These are phyloP conservation scores for Coprinopsis cinerea DNA, from an alignment of 768 basidiomycete genomes.

Conservation along the genomic window DNA sequence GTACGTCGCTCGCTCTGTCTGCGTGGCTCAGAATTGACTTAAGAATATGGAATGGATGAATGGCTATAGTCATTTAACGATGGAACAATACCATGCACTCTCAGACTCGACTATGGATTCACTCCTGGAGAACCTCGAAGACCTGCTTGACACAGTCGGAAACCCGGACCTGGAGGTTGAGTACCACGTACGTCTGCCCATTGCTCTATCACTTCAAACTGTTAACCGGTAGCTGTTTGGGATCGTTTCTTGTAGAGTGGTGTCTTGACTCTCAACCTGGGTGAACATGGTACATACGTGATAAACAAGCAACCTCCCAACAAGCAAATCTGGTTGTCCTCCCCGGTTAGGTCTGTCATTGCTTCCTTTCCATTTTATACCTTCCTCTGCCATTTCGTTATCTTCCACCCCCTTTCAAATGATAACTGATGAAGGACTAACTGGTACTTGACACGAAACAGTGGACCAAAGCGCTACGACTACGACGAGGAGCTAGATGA, in stretches of 20 bases:
- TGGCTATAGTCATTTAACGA: conserved; percentile 37
- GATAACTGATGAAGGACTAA: background rate
- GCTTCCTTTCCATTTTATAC: background rate
- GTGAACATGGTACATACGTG: conserved; percentile 79
- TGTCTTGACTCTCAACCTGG: conserved; percentile 80
- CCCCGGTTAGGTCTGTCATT: conserved; percentile 65
- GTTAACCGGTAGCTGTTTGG: too few species aligned
- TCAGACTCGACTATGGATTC: conserved; percentile 76
- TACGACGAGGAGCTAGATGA: conserved; percentile 47
- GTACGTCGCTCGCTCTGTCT: conserved; percentile 25
- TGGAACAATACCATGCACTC: conserved; percentile 61
- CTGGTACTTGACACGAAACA: conserved; percentile 24
- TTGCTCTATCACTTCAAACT: background rate
- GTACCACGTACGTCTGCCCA: conserved; percentile 74
- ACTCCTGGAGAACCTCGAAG: conserved; percentile 71
- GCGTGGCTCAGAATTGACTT: background rate
- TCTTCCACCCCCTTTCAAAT: background rate
- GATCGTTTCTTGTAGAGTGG: conserved; percentile 55
- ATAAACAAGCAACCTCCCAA: conserved; percentile 98
- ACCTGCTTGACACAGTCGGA: conserved; percentile 53
- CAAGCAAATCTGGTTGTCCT: conserved; percentile 95
- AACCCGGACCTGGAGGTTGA: conserved; percentile 73
- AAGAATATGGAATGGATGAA: too few species aligned
- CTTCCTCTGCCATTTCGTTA: background rate
- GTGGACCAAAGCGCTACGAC: conserved; percentile 92